Evolutionary conservation across 495 filamentous ascomycete species (phyloP), one percentile per base, ranked within the genome.

Genomic region (Penicillium chermesinum): DNA sequence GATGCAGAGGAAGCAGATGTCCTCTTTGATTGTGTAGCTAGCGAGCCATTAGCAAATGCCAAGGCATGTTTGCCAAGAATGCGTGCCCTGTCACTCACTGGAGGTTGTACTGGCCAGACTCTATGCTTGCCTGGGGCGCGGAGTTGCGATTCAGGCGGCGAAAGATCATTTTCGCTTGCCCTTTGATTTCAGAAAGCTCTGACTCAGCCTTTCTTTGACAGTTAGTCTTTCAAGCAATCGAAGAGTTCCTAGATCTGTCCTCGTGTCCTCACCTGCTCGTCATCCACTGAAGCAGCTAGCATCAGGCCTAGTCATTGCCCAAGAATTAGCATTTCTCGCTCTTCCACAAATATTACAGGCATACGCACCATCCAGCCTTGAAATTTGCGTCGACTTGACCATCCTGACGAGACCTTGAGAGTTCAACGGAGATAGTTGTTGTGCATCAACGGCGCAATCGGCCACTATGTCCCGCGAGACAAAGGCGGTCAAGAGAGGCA

Each of bases 361-460:
- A 42, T 2, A 38, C 76, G 50, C 71, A 95, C 91, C 91, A 71
- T 98, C 93, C 44, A 98, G 76, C 64, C 93, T 78, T 41, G 88
- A 84, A 58, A 98, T 96, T 66, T 94, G 88, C 35, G 93, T 98
- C 64, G 90, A 94, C 69, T 84, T 86, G 54, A 97, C 91, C 93
- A 96, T 96, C 25, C 59, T 79, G 67, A 33, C 25, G 27, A 44
- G 48, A 10, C 15, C 2, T 17, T 41, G 44, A 19, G 38, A n/a
- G 17, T 43, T n/a, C 36, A 41, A n/a, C 16, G 17, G 46, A 39
- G 32, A 15, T 41, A 46, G 37, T 57, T 58, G 49, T 54, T 55
- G 43, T 55, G 21, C 35, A 35, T 32, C 18, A 12, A n/a, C 21
- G 20, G 36, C 2, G 19, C 44, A 54, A 48, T 44, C 45, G 42